Evolutionary conservation across 1,139 yeast species (phyloP), one percentile per base, ranked within the genome.

Genomic region (Yamadazyma triangularis): DNA sequence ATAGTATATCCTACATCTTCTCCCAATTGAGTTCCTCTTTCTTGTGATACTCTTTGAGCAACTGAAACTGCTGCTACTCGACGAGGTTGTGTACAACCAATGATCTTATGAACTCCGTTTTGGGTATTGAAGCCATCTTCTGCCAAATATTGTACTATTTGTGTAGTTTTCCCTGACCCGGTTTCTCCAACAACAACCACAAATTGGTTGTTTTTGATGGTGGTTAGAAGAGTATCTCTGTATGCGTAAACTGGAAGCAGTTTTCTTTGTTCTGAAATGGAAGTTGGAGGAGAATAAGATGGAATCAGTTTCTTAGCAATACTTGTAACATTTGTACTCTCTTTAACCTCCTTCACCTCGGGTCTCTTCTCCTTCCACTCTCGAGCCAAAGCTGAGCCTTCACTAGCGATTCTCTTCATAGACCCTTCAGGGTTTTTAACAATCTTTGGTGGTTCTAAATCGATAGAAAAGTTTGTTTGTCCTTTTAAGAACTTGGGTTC

Each of bases 41-140:
- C 98, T 38, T 79, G 80, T 21, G 93, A 74, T 0, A 91, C 97
- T 49, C 98, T 73, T 41, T 80, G 77, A 0, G 97, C 96, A 3
- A 91, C 96, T 26, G 95, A 82, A 74, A 83, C 80, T 0, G 97
- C 96, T 0, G 97, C 97, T 27, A 91, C 96, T 47, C 97, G 70
- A 56, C 98, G 73, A 0, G 98, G 98, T 54, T 91, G 98, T 0
- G 98, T 91, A 51, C 95, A 82, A 1, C 86, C 87, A 25, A 85
- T 72, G 28, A 74, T 64, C 38, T 63, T 38, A 64, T 69, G 33
- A 8, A 38, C 31, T 4, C 59, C 61, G 15, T 48, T 42, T 0
- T 33, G 30, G 4, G 33, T 32, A 27, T 58, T 52, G 29, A 60
- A 46, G 6, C 66, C 66, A 30, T 62, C 71, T 42, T 65, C 71